These are phyloP conservation scores for Gossypium davidsonii DNA, from an alignment of 441 rosid species.

Conservation along the genomic window DNA sequence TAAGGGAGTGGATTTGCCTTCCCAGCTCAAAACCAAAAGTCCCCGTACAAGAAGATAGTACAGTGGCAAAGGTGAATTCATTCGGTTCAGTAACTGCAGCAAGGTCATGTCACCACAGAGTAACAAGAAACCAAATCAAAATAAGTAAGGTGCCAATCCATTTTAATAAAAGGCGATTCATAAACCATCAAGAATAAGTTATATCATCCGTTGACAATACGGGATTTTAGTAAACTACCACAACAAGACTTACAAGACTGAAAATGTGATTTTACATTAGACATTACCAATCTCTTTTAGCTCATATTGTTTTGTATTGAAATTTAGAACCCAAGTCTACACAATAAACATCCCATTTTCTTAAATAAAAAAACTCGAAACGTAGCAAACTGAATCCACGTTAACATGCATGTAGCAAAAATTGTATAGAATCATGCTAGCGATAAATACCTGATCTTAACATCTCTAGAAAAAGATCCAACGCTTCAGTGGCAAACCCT, in stretches of 20 bases:
- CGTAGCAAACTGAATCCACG: not conserved
- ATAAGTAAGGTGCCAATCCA: not conserved
- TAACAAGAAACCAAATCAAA: not conserved
- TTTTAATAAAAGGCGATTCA: not conserved
- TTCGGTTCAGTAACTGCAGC: conserved; percentile 62
- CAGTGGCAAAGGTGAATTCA: conserved; percentile 68
- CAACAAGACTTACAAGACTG: not conserved
- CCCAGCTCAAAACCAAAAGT: conserved; percentile 41
- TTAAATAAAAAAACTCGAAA: not conserved
- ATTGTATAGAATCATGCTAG: not conserved
- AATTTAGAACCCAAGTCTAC: not conserved
- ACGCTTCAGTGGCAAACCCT: conserved; percentile 39
- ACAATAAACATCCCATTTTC: not conserved
- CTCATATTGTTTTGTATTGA: not conserved
- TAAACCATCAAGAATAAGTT: not conserved
- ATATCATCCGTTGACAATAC: not conserved
- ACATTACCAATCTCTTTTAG: not conserved
- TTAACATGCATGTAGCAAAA: not conserved
- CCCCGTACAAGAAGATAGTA: conserved; percentile 58
- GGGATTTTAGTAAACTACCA: not conserved
- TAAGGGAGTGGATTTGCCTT: conserved; percentile 52
- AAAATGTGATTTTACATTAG: not conserved
- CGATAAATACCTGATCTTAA: conserved; percentile 50
- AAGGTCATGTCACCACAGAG: not conserved
- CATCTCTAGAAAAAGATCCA: conserved; percentile 53